These are phyloP conservation scores for Sporothrix dimorphospora DNA, from an alignment of 2,329 filamentous ascomycete species.

Conservation along the genomic window DNA sequence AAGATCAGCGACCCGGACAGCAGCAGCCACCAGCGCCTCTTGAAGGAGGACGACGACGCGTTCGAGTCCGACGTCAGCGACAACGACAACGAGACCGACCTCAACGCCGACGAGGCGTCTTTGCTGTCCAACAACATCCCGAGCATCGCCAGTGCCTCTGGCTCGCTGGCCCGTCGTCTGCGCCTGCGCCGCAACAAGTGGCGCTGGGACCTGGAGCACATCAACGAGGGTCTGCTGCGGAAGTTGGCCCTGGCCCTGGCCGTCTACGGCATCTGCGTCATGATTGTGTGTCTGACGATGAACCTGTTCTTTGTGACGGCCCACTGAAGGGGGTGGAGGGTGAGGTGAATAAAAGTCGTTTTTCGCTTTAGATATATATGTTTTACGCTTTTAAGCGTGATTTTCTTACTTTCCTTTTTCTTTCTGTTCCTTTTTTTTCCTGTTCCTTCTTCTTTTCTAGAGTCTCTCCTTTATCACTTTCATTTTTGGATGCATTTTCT, in stretches of 20 bases:
- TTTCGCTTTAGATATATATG: neutral
- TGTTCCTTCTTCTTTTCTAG: neutral
- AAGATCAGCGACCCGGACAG: constrained; percentile 94
- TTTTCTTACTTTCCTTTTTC: neutral
- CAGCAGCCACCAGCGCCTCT: constrained; percentile 78
- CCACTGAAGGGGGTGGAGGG: constrained; percentile 54
- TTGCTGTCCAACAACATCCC: constrained; percentile 48
- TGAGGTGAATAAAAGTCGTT: neutral
- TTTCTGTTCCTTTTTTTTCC: neutral
- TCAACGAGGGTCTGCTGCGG: constrained; percentile 68
- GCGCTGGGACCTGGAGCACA: constrained; percentile 63
- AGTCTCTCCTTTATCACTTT: neutral
- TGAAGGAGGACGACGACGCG: constrained; percentile 88
- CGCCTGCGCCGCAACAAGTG: constrained; percentile 49
- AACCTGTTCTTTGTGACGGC: constrained; percentile 78
- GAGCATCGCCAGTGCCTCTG: constrained; percentile 46
- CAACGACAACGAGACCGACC: constrained; percentile 49
- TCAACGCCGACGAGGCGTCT: constrained; percentile 39
- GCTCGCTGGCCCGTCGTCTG: constrained; percentile 14
- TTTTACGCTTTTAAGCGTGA: neutral
- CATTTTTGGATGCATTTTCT: neutral
- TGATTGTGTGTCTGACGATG: constrained; percentile 83
- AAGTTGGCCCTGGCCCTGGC: constrained; percentile 75
- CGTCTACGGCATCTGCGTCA: constrained; percentile 83
- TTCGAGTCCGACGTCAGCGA: constrained; percentile 44